Conservation (phyloP, 1,284 basidiomycete genomes). For the Cryptococcus sp. region DNA sequence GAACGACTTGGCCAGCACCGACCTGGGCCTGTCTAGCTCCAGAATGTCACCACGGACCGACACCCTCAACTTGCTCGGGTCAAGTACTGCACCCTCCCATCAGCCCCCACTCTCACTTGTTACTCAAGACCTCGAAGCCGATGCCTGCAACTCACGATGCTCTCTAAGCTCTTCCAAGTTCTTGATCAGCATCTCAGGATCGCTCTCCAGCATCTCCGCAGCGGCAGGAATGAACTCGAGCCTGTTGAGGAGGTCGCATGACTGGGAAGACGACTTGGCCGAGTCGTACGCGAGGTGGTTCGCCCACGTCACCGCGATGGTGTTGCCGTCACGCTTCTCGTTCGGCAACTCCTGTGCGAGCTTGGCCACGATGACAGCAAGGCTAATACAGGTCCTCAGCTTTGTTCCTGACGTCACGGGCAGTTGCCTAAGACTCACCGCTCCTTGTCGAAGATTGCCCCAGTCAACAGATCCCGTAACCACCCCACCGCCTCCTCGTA, state of each 20-base stretch:
- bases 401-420: neutral
- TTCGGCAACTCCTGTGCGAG: constrained; percentile 88
- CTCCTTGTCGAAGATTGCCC: constrained; percentile 76
- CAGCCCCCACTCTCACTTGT: neutral
- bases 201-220: constrained; percentile 67
- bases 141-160: constrained; percentile 60
- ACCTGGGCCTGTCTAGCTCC: constrained; percentile 66
- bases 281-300: constrained; percentile 66
- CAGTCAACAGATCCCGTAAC: constrained; percentile 85
- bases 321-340: constrained; percentile 83
- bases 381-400: constrained; percentile 51
- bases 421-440: constrained; percentile 54
- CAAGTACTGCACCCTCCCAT: constrained; percentile 58
- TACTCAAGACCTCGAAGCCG: neutral
- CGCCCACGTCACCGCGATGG: constrained; percentile 71
- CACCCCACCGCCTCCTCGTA: constrained; percentile 83
- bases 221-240: constrained; percentile 76
- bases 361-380: constrained; percentile 84
- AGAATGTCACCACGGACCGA: constrained; percentile 84
- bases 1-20: constrained; percentile 69
- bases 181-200: constrained; percentile 66
- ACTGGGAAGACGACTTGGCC: constrained; percentile 67
- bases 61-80: constrained; percentile 77
- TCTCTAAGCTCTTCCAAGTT: constrained; percentile 71
- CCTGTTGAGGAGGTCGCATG: constrained; percentile 69